Conservation (phyloP, 345 rosid species). For the Clausena lansium region DNA sequence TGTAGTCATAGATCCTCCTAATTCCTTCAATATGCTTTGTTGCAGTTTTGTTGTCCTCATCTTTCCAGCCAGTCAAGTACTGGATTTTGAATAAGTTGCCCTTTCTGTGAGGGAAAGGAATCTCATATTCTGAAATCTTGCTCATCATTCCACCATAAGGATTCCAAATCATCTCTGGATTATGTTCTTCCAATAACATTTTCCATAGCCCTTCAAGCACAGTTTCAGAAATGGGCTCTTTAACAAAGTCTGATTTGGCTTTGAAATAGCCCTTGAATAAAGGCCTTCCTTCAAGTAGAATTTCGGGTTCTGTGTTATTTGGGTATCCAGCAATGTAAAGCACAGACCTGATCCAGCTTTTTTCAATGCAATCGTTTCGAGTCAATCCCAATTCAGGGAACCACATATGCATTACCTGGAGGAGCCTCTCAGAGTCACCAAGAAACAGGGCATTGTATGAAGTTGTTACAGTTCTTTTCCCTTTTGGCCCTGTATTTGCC, state of each 20-base stretch:
- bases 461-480: slow-evolving; percentile 11
- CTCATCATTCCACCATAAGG: neutral
- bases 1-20: slow-evolving; percentile 13
- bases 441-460: neutral
- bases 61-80: slow-evolving; percentile 2
- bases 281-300: neutral
- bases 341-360: slow-evolving; percentile 3
- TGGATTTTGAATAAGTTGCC: slow-evolving; percentile 6
- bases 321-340: slow-evolving; percentile 8
- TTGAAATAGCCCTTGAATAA: neutral
- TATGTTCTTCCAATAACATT: neutral
- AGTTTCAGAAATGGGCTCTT: neutral
- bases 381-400: neutral
- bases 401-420: neutral
- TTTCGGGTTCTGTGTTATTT: neutral
- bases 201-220: neutral
- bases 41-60: neutral
- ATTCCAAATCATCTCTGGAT: neutral
- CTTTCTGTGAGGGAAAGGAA: neutral
- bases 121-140: neutral
- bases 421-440: neutral
- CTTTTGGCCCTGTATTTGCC: neutral
- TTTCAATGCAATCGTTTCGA: neutral
- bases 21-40: slow-evolving; percentile 13
- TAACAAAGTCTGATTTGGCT: slow-evolving; percentile 10